A percentile compares a stretch with the other conserved stretches of the same genome.
Conservation (phyloP, 179 eudicot species). For the Heliamphora pulchella region DNA sequence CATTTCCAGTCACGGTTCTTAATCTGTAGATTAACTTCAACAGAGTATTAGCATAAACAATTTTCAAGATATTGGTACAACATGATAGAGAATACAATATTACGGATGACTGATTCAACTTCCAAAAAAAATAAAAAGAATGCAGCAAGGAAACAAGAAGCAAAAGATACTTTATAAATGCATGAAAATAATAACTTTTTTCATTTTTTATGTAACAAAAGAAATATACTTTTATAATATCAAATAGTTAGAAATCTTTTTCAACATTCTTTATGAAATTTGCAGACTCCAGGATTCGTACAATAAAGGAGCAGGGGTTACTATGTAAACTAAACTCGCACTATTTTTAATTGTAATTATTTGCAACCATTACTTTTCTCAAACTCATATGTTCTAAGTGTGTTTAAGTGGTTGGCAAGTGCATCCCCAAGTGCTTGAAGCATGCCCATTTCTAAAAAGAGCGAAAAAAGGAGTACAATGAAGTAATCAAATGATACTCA, state of each 20-base stretch:
- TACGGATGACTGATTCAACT: no score
- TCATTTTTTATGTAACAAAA: no score
- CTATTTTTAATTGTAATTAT: no score
- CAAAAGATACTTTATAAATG: not conserved
- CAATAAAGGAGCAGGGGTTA: not conserved
- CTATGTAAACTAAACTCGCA: not conserved
- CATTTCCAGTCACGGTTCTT: not conserved
- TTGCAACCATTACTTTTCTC: not conserved
- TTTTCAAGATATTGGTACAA: no score
- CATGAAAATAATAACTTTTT: no score
- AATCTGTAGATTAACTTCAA: not conserved
- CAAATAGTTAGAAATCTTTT: not conserved
- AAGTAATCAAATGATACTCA: no score
- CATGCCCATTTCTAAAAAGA: not conserved
- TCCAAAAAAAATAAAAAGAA: no score
- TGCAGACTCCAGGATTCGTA: no score
- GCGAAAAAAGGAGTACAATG: not conserved
- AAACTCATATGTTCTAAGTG: not conserved
- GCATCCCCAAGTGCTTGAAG: not conserved
- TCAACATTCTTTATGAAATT: not conserved
- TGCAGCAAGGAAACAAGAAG: no score
- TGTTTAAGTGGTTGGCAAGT: not conserved
- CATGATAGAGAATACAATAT: no score
- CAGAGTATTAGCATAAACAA: not conserved
- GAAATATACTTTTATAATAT: no score